A percentile compares a stretch with the other conserved stretches of the same genome.
Evolutionary conservation across 139 green algal genomes (phyloP).

Genomic region (Picocystis salinarum): DNA sequence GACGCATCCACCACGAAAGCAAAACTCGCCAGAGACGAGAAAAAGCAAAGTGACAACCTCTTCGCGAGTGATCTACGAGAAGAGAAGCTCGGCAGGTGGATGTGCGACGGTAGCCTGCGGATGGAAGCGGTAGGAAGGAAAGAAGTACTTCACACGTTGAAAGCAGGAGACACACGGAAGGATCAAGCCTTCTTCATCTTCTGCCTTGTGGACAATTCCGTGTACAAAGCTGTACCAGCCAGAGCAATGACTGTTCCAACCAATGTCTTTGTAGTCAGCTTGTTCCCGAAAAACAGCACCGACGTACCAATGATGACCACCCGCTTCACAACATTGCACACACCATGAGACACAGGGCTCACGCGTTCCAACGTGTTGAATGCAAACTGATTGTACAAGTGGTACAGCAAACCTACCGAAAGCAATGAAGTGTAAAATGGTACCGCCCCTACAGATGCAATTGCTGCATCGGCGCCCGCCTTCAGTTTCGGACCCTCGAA

Average conservation of each 20-base stretch:
- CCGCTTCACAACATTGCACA: conserved; percentile 99
- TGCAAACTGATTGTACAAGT: conserved; percentile 99
- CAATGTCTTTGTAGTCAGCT: conserved; percentile 68
- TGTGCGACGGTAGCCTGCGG: too few relatives aligned
- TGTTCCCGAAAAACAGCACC: conserved; percentile 63
- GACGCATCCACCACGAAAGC: too few relatives aligned
- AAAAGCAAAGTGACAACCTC: too few relatives aligned
- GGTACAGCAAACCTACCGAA: conserved; percentile 87
- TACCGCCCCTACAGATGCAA: conserved; percentile 40
- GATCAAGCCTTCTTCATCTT: too few relatives aligned
- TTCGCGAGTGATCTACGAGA: too few relatives aligned
- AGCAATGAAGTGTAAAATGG: conserved; percentile 71
- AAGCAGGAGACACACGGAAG: too few relatives aligned
- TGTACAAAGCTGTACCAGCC: conserved; percentile 20
- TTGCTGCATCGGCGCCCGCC: conserved; percentile 20
- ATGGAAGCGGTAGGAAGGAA: too few relatives aligned
- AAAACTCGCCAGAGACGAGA: too few relatives aligned
- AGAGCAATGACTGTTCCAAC: conserved; percentile 59
- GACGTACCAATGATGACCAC: conserved; percentile 88
- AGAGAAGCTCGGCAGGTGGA: too few relatives aligned
- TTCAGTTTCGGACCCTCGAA: conserved; percentile 51
- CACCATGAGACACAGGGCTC: conserved; percentile 83
- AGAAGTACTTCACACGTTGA: too few relatives aligned
- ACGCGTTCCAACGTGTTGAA: conserved; percentile 95
- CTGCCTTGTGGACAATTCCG: conserved; percentile 16